These are phyloP conservation scores for Termitomyces titanicus DNA, from an alignment of 768 basidiomycete genomes.

Conservation along the genomic window DNA sequence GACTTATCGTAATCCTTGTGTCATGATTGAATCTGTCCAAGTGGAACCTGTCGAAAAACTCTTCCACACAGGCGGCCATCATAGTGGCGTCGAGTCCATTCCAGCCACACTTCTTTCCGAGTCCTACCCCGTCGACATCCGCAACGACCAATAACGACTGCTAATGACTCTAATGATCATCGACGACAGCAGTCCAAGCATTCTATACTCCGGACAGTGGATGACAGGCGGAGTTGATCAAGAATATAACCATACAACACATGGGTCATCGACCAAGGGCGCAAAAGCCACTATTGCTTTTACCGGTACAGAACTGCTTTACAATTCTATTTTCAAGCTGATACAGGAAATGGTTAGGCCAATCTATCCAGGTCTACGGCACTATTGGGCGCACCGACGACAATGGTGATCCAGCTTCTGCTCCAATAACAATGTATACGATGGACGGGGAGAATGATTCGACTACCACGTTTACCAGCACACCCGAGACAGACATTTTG, in stretches of 20 bases:
- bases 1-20: too few relatives aligned
- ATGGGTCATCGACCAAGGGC: slow-evolving; percentile 4
- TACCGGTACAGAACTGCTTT: neutral
- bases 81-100: too few relatives aligned
- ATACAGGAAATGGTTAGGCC: neutral
- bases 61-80: too few relatives aligned
- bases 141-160: neutral
- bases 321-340: neutral
- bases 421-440: slow-evolving; percentile 5
- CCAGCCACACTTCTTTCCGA: neutral
- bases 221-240: neutral
- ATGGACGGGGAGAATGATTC: slow-evolving; percentile 6
- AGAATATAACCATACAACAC: slow-evolving; percentile 2
- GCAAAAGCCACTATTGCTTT: slow-evolving; percentile 4
- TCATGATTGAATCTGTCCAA: too few relatives aligned
- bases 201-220: slow-evolving; percentile 7
- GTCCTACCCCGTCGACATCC: neutral
- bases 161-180: neutral
- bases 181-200: slow-evolving; percentile 4
- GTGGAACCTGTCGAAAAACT: too few relatives aligned
- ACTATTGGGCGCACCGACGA: slow-evolving; percentile 10
- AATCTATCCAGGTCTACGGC: slow-evolving; percentile 11
- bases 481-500: neutral
- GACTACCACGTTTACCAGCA: neutral
- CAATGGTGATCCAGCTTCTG: slow-evolving; percentile 8